phyloP scores from a whole-genome alignment of 495 filamentous ascomycete species.

The Penicillium salamii region DNA sequence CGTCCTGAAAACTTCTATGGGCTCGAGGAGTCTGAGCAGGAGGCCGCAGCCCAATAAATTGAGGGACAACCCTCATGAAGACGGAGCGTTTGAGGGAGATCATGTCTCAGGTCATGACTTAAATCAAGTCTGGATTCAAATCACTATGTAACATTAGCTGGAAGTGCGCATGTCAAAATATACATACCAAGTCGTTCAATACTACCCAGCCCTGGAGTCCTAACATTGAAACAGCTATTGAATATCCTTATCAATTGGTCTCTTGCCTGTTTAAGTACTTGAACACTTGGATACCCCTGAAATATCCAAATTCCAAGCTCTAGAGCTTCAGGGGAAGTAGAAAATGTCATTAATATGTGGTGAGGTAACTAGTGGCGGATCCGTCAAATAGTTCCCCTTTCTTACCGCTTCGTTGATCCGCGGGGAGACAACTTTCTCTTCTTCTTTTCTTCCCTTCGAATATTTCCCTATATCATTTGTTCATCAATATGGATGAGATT shows the following conservation, averaged over 20 bases:
- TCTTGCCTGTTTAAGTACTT: no score
- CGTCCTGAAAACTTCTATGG: conserved; percentile 29
- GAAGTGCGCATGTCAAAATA: conserved; percentile 5
- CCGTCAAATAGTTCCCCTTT: conserved; percentile 29
- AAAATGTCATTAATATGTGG: background rate
- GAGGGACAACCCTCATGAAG: background rate
- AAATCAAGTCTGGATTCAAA: background rate
- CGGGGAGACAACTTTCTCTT: conserved; percentile 26
- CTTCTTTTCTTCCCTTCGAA: conserved; percentile 10
- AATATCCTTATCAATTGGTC: no score
- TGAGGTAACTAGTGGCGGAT: conserved; percentile 29
- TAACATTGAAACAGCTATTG: no score
- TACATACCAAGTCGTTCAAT: background rate
- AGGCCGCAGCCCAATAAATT: background rate
- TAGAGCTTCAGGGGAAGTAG: conserved; percentile 1
- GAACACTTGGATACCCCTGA: no score
- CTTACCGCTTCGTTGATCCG: conserved; percentile 34
- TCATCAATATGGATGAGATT: conserved; percentile 83
- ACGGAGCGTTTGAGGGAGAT: background rate
- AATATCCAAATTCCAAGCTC: background rate
- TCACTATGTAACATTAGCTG: conserved; percentile 10
- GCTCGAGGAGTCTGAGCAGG: conserved; percentile 8
- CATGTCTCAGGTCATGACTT: background rate
- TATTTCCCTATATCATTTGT: conserved; percentile 3
- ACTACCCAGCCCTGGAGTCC: background rate